Conservation (phyloP, 495 filamentous ascomycete genomes). For the Trichoderma erinaceum region DNA sequence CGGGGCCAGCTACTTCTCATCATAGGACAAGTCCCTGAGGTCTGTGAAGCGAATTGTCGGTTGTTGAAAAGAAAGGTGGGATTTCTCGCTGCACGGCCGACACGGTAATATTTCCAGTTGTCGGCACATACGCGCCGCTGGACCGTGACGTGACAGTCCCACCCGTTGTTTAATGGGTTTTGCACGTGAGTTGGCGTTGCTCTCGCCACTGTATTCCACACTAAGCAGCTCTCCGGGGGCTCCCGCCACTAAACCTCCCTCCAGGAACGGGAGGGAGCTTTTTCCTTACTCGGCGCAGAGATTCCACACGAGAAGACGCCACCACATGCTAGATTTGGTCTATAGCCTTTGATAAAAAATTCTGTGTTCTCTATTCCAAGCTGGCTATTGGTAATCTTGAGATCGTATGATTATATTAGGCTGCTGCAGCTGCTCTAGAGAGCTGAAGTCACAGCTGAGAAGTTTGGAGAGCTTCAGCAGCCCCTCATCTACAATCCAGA, state of each 20-base stretch:
- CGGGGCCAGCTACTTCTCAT: not conserved
- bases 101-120: constrained; percentile 2
- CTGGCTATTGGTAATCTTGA: too few species aligned
- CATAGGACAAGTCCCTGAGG: not conserved
- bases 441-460: too few species aligned
- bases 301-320: not conserved
- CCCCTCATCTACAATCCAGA: too few species aligned
- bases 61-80: not conserved
- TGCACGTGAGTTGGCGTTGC: constrained; percentile 11
- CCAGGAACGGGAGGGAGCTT: not conserved
- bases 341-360: not conserved
- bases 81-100: not conserved
- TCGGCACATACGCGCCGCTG: constrained; percentile 1
- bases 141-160: constrained; percentile 15
- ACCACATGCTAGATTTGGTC: not conserved
- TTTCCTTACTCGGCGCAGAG: too few species aligned
- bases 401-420: too few species aligned
- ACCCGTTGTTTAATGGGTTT: constrained; percentile 12
- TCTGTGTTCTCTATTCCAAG: too few species aligned
- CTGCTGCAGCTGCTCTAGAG: too few species aligned
- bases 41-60: not conserved
- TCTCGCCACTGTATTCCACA: not conserved
- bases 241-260: not conserved
- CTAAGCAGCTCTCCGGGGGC: not conserved
- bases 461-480: too few species aligned